Percentiles rank a stretch among this genome's conserved stretches.
phyloP scores from a whole-genome alignment of 2,329 filamentous ascomycete genomes.

The Penicillium sp. region DNA sequence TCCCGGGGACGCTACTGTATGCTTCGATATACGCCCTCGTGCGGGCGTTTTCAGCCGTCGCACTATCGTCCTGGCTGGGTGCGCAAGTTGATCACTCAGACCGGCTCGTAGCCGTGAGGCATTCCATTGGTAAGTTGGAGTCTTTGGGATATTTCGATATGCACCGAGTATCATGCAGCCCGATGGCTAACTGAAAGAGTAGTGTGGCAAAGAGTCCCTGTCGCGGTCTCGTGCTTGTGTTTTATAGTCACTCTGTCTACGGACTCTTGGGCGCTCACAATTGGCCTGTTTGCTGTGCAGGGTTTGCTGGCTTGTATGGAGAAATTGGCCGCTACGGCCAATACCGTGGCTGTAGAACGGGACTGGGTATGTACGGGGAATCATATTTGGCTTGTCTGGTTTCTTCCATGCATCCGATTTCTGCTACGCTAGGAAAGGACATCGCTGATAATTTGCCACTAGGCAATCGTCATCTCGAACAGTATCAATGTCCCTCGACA shows the following conservation, averaged over 20 bases:
- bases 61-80: slow-evolving; percentile 60
- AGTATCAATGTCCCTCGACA: slow-evolving; percentile 40
- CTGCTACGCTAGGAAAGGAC: background rate
- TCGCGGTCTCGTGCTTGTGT: slow-evolving; percentile 48
- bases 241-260: slow-evolving; percentile 39
- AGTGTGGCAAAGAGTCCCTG: slow-evolving; percentile 39
- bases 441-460: background rate
- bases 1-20: slow-evolving; percentile 59
- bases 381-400: background rate
- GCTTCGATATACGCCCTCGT: slow-evolving; percentile 67
- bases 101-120: slow-evolving; percentile 50
- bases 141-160: background rate
- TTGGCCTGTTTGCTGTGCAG: slow-evolving; percentile 32
- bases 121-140: slow-evolving; percentile 43
- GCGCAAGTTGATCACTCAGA: slow-evolving; percentile 55
- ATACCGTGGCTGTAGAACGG: slow-evolving; percentile 66
- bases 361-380: slow-evolving; percentile 55
- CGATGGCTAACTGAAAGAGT: background rate
- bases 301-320: slow-evolving; percentile 63
- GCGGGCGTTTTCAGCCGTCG: slow-evolving; percentile 56
- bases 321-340: slow-evolving; percentile 63
- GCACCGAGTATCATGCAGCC: background rate
- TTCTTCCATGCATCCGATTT: background rate
- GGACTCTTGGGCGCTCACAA: slow-evolving; percentile 1
- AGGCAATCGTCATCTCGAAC: slow-evolving; percentile 33